Percentiles rank a stretch among this genome's conserved stretches.
These are phyloP conservation scores for Gliomastix tumulicola DNA, from an alignment of 2,329 filamentous ascomycete species.

Conservation along the genomic window DNA sequence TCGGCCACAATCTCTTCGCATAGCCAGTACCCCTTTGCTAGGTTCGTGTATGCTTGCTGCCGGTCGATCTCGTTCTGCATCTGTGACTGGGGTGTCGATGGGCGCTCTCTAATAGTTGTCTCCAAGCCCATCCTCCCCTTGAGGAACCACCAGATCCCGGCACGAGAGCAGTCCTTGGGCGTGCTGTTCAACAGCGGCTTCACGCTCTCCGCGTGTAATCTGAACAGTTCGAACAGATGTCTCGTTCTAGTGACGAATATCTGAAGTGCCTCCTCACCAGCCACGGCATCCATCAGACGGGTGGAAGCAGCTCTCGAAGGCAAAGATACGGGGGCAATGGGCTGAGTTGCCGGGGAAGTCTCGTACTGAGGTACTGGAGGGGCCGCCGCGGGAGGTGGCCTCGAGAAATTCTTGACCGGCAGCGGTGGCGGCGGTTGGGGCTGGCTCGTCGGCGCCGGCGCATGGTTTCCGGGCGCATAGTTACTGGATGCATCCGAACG, in stretches of 20 bases:
- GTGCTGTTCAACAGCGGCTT: slow-evolving; percentile 58
- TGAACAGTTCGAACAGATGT: slow-evolving; percentile 70
- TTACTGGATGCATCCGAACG: slow-evolving; percentile 20
- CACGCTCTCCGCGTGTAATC: slow-evolving; percentile 67
- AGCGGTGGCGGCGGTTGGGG: slow-evolving; percentile 3
- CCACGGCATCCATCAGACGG: too few species aligned
- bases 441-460: too few species aligned
- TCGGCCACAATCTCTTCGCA: slow-evolving; percentile 46
- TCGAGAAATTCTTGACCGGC: slow-evolving; percentile 13
- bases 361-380: too few species aligned
- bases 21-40: slow-evolving; percentile 87
- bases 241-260: slow-evolving; percentile 65
- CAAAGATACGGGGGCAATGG: too few species aligned
- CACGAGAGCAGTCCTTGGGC: slow-evolving; percentile 62
- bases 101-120: slow-evolving; percentile 57
- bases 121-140: slow-evolving; percentile 74
- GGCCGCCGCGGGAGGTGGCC: slow-evolving; percentile 8
- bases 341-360: too few species aligned
- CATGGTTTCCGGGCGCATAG: too few species aligned
- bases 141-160: slow-evolving; percentile 84
- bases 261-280: slow-evolving; percentile 59
- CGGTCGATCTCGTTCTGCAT: slow-evolving; percentile 47
- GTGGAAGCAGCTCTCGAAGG: too few species aligned
- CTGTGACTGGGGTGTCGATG: slow-evolving; percentile 41
- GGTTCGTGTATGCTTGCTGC: slow-evolving; percentile 77